Evolutionary conservation across 1,284 basidiomycete genomes (phyloP), one percentile per base, ranked within the genome.

Genomic region (Athelia psychrophila): DNA sequence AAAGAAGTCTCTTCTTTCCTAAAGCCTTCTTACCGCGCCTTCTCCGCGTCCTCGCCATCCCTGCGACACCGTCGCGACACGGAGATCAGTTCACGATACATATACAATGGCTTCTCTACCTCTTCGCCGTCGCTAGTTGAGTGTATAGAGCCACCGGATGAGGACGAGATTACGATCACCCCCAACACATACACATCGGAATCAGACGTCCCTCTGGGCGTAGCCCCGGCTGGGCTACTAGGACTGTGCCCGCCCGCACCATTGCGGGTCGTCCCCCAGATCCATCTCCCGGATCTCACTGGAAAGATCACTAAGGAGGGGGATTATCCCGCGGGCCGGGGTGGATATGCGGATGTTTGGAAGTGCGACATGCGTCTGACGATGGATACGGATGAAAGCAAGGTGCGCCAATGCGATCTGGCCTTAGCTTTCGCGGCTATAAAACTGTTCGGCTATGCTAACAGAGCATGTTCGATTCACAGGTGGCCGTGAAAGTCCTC

Each of bases 321-420:
- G 12, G 20, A 45, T 10, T 47, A 51, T 51, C 52, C 52, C 15
- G 44, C 44, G 18, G 49, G 49, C 25, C 51, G 51, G 18, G 53
- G 53, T 40, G 51, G 53, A 18, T 54, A 32, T 46, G 51, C 51
- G 2, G 53, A 54, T 30, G 51, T 54, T n/a, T 54, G 53, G 53
- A 54, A 52, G 30, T 52, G 53, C 52, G 19, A n/a, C 13, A 23
- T 46, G 27, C 38, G n/a, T n/a, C 20, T 6, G n/a, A 6, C 16
- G 38, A 22, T 22, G 16, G 38, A 42, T 42, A 22, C n/a, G 16
- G 38, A 42, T 42, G 38, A 42, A 42, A 8, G 20, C 20, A 42
- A 42, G 16, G 38, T 42, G 6, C 16, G 38, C 9, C n/a, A n/a
- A 12, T 35, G 33, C n/a, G 33, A 12, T 35, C 33, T 10, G n/a